Evolutionary conservation across 495 filamentous ascomycete species (phyloP), one percentile per base, ranked within the genome.

Genomic region (Penicillium mononematosum): DNA sequence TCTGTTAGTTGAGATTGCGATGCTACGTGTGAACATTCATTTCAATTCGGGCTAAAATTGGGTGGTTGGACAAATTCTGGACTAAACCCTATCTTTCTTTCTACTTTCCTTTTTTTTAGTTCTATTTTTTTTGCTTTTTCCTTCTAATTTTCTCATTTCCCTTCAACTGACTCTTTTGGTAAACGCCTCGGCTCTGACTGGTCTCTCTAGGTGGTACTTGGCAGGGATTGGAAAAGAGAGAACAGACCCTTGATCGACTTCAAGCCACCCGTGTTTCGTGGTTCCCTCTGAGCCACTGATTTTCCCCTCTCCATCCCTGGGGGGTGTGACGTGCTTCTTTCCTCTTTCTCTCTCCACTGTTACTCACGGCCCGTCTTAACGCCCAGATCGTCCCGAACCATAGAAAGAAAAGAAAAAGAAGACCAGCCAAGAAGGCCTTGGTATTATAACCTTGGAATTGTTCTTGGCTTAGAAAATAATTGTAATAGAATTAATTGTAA

Each of bases 251-350:
- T 59, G 64, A 67, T 69, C 59, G 59, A 50, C 59, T 53, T 66
- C 59, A 61, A 67, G 66, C 64, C 65, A 68, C 70, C 60, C 62
- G 67, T 65, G 63, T 65, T 71, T 69, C 71, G 73, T 76, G 73
- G 73, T 74, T 63, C 55, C 5, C 49, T 76, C 70, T 73, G 48
- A 54, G 41, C 73, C 73, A 76, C 58, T 71, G 66, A 61, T 68
- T 72, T 58, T 31, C 38, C 19, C 60, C 53, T 55, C 45, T 59
- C 36, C 58, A 64, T 61, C 64, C 64, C 64, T 61, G 59, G 58
- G 65, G 62, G 58, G 65, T 70, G 70, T 71, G 70, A 75, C 70
- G 58, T 60, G 53, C 58, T 58, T 54, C 53, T 48, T 45, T 49
- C 44, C 45, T 56, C 24, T 36, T 44, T 43, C 36, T 17, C 44